Evolutionary conservation across 1,139 yeast genomes (phyloP).

Genomic region (Suhomyces wounanorum): DNA sequence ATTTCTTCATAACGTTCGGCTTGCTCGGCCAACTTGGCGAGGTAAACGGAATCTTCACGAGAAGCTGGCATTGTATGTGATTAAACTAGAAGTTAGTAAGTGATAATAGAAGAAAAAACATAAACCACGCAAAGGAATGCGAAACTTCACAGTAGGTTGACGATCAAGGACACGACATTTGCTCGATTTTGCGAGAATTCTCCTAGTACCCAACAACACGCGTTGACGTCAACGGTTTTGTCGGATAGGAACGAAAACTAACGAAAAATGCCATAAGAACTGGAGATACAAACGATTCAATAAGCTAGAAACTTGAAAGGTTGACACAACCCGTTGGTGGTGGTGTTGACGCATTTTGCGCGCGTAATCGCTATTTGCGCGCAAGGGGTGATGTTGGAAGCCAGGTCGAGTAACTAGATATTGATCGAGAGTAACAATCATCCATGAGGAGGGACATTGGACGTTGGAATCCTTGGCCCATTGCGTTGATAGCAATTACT

Average conservation of each 20-base stretch:
- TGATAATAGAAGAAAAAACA: slow-evolving; percentile 1
- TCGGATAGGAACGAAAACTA: neutral
- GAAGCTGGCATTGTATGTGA: slow-evolving; percentile 62
- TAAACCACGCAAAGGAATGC: slow-evolving; percentile 7
- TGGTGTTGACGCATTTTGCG: neutral
- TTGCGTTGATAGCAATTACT: neutral
- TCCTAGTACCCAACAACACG: neutral
- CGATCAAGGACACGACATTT: slow-evolving; percentile 9
- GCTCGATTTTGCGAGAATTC: slow-evolving; percentile 6
- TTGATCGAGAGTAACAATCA: neutral
- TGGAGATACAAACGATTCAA: neutral
- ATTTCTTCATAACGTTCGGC: slow-evolving; percentile 99
- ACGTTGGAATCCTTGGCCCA: neutral
- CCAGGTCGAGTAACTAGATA: neutral
- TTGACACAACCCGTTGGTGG: neutral
- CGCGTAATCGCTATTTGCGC: neutral
- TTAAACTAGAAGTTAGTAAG: slow-evolving; percentile 11
- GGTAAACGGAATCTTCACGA: slow-evolving; percentile 98
- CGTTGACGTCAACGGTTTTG: slow-evolving; percentile 4
- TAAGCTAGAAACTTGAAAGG: neutral
- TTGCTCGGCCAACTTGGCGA: slow-evolving; percentile 99
- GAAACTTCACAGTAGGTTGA: slow-evolving; percentile 7
- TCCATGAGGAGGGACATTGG: neutral
- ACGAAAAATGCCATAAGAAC: neutral
- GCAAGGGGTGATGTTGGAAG: neutral